Evolutionary conservation across 2,329 filamentous ascomycete genomes (phyloP), one percentile per base, ranked within the genome.

Genomic region (Aspergillus ochraceoroseus): DNA sequence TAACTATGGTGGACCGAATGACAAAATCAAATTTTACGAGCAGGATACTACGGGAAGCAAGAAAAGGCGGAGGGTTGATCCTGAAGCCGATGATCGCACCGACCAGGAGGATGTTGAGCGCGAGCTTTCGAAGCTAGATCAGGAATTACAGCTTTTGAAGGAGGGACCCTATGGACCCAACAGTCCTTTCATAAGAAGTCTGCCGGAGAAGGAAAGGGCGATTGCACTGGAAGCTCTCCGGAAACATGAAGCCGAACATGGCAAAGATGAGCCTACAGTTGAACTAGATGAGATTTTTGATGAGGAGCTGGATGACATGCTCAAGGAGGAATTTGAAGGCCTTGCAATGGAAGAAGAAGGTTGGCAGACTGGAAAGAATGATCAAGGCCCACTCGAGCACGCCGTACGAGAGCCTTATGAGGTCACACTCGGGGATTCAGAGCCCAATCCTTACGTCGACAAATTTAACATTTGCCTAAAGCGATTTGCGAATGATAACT

Each of bases 1-100:
- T 38, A 44, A 59, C 32, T 62, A 56, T 48, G 61, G 58, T 47
- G 63, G 57, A 14, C 59, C 58, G n/a, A 61, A 66, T 42, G 60
- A 69, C 35, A 66, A 65, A 35, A 55, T 72, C 27, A 60, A 55
- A 28, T 66, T 70, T 39, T 71, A 62, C 46, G 69, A 71, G 51
- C 67, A 71, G 42, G 55, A 61, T 40, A 61, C 59, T 2, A 53
- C 44, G 14, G 50, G 52, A 19, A 66, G 64, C 46, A 62, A 66
- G 34, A 58, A 55, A 4, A 56, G 60, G 48, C 54, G 58, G 17
- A 57, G 57, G 43, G 51, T 70, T 17, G 58, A 69, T 30, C 61
- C 63, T 2, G 63, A 69, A 23, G 61, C 63, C 5, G 66, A 67
- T 43, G 57, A 65, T 12, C 58, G 52, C 11, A 56, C 56, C 20